phyloP scores from a whole-genome alignment of 345 rosid species.

The Orychophragmus violaceus region DNA sequence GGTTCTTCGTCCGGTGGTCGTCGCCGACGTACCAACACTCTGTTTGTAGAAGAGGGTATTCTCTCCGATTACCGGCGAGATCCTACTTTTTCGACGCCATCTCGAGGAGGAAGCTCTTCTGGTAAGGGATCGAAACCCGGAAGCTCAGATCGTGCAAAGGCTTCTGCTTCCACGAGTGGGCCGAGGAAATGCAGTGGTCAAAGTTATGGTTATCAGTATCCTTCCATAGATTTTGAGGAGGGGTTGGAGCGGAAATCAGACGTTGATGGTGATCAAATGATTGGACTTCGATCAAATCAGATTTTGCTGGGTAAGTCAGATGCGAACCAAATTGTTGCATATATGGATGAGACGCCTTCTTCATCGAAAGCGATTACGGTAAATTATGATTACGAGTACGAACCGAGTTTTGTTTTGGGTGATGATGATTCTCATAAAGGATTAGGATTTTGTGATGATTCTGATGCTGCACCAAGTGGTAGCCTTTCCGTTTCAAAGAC shows the following conservation, averaged over 20 bases:
- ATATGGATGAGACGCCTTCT: constrained; percentile 48
- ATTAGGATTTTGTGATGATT: constrained; percentile 54
- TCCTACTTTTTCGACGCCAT: constrained; percentile 28
- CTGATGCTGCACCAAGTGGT: constrained; percentile 43
- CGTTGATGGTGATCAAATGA: constrained; percentile 15
- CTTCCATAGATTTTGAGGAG: constrained; percentile 48
- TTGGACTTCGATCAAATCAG: constrained; percentile 27
- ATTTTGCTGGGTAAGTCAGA: constrained; percentile 42
- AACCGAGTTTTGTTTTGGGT: constrained; percentile 58
- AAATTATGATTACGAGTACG: constrained; percentile 46
- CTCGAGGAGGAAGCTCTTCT: constrained; percentile 38
- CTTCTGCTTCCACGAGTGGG: constrained; percentile 41
- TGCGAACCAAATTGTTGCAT: constrained; percentile 50
- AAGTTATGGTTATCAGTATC: constrained; percentile 43
- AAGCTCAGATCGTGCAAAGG: constrained; percentile 35
- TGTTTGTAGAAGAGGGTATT: constrained; percentile 73
- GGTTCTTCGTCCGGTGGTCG: constrained; percentile 28
- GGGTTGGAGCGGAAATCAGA: constrained; percentile 22
- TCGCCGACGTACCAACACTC: constrained; percentile 31
- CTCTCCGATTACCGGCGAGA: constrained; percentile 56
- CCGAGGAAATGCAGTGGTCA: constrained; percentile 25
- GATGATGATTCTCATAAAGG: constrained; percentile 53
- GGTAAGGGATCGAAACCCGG: constrained; percentile 31
- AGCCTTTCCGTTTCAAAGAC: constrained; percentile 39
- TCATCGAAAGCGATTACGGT: constrained; percentile 34